Conservation (phyloP, 2,329 filamentous ascomycete genomes). For the Byssoonygena ceratinophila region DNA sequence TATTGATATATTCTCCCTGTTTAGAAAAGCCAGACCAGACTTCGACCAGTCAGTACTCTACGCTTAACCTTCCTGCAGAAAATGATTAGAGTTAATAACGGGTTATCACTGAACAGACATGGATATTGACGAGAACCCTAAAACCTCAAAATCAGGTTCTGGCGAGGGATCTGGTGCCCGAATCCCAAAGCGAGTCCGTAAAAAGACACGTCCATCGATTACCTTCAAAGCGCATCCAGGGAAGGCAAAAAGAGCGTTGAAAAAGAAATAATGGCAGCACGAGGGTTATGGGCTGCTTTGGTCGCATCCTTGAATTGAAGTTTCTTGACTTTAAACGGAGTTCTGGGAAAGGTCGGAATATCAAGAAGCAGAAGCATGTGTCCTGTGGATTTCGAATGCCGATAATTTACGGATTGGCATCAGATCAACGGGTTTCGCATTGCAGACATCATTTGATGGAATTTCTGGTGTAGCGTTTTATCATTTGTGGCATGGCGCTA, state of each 20-base stretch:
- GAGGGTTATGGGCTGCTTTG: background rate
- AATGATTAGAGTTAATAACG: background rate
- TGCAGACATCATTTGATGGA: no score
- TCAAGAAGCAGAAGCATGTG: background rate
- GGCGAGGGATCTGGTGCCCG: constrained; percentile 21
- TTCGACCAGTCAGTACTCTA: background rate
- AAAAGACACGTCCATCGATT: constrained; percentile 31
- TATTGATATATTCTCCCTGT: background rate
- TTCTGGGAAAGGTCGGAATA: background rate
- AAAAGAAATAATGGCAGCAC: constrained; percentile 23
- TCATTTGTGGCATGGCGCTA: no score
- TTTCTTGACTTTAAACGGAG: background rate
- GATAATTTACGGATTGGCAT: no score
- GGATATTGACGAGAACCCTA: constrained; percentile 29
- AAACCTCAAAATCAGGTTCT: constrained; percentile 19
- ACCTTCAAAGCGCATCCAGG: constrained; percentile 29
- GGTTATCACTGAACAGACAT: constrained; percentile 24
- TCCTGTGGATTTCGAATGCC: background rate
- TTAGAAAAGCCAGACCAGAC: constrained; percentile 6
- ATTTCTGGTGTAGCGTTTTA: no score
- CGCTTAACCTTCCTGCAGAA: background rate
- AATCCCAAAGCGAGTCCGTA: constrained; percentile 32
- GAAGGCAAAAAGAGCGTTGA: constrained; percentile 25
- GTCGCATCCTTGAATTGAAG: background rate
- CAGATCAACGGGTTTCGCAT: no score